Base-by-base conservation (phyloP, 2,329 filamentous ascomycete genomes). In the Fusarium phyllophilum region DNA sequence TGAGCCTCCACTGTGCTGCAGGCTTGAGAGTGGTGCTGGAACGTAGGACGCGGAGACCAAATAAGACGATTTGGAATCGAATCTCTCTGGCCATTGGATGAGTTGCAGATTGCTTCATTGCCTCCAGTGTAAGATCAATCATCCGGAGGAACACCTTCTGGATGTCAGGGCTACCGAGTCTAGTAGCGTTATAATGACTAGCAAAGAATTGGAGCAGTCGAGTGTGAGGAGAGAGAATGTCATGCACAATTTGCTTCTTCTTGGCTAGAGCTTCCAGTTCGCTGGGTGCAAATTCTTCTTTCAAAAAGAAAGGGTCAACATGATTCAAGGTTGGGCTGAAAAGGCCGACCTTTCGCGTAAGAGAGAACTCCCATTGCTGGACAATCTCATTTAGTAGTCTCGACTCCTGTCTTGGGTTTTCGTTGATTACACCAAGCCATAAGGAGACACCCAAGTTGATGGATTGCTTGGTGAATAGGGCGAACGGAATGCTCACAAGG, bases 351-450 rank as follows among this genome's bases (percentile, higher is more conserved):
- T 90, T 90, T 76, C 90, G 91, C 66, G 93, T 89, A 51, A 98
- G 91, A 8, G 93, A 96, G 65, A 89, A 87, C 82, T 98, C 96
- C 94, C 96, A 99, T 72, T 96, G 93, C 79, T 96, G 93, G 15
- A 93, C 92, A 77, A 98, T 94, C 80, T 97, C 94, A 59, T 91
- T 91, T 38, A 99, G 84, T 63, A 99, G 90, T 69, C 95, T 91
- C 14, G 96, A 89, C 81, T 97, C 95, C 82, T 98, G 92, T 63
- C 90, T 89, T 6, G 95, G 94, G 78, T 97, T 98, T 81, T 99
- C 96, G 78, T 98, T 96, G 78, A 98, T 97, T 20, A 98, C 94
- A 33, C 96, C 96, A 69, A 98, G 90, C 96, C 96, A 99, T 12
- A 99, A 86, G 8, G 96, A 98, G 41, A 98, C 93, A 11, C 96